These are phyloP conservation scores for Ustilago crameri DNA, from an alignment of 1,284 basidiomycete genomes.

Conservation along the genomic window DNA sequence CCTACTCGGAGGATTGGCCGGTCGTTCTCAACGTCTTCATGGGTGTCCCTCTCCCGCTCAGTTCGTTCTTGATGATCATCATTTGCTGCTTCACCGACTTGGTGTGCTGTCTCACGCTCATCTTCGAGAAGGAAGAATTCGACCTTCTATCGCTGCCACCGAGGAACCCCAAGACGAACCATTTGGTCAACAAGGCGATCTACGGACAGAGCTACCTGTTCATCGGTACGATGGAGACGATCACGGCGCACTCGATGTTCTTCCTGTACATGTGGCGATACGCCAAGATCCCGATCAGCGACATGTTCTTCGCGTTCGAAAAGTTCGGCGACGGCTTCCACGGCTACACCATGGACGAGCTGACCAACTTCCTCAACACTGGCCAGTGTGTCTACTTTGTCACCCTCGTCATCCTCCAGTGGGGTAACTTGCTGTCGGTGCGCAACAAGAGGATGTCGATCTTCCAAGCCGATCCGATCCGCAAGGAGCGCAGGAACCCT, in stretches of 20 bases:
- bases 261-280: slow-evolving; percentile 71
- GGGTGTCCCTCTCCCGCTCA: slow-evolving; percentile 73
- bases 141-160: slow-evolving; percentile 70
- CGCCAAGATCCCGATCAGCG: slow-evolving; percentile 69
- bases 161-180: slow-evolving; percentile 55
- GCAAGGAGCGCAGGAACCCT: slow-evolving; percentile 40
- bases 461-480: slow-evolving; percentile 55
- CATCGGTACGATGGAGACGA: slow-evolving; percentile 73
- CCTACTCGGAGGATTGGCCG: slow-evolving; percentile 78
- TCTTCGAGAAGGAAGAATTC: slow-evolving; percentile 74
- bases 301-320: slow-evolving; percentile 40
- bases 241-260: slow-evolving; percentile 70
- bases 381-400: slow-evolving; percentile 71
- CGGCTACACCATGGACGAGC: slow-evolving; percentile 69
- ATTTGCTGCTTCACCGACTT: slow-evolving; percentile 71
- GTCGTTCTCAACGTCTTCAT: slow-evolving; percentile 73
- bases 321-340: slow-evolving; percentile 70
- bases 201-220: slow-evolving; percentile 77
- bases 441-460: slow-evolving; percentile 72
- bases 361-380: slow-evolving; percentile 69
- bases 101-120: slow-evolving; percentile 72
- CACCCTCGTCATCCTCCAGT: slow-evolving; percentile 78
- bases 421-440: slow-evolving; percentile 69
- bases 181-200: slow-evolving; percentile 72
- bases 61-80: slow-evolving; percentile 71